Evolutionary conservation across 371 early-diverging fungal genomes (phyloP).

Genomic region (Rozella allomycis): DNA sequence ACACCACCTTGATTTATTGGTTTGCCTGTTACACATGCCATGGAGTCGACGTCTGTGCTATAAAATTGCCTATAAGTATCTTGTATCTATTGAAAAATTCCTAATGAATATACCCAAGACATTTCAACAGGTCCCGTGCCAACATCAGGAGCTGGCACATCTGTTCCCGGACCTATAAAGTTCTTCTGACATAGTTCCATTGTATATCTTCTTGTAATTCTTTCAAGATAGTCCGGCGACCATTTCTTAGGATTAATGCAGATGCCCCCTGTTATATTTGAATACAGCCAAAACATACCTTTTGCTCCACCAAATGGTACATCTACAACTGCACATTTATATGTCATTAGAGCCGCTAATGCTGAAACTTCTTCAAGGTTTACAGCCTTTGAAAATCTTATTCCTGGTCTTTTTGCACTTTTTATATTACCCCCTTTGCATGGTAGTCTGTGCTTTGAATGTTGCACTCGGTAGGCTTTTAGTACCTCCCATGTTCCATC

Average conservation of each 20-base stretch:
- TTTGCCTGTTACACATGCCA: slow-evolving; percentile 74
- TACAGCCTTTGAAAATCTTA: slow-evolving; percentile 54
- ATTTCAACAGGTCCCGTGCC: slow-evolving; percentile 26
- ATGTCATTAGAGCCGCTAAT: slow-evolving; percentile 54
- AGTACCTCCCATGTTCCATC: slow-evolving; percentile 51
- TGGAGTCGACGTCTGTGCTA: slow-evolving; percentile 54
- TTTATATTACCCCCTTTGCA: slow-evolving; percentile 74
- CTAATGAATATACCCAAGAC: background rate
- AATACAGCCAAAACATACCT: slow-evolving; percentile 15
- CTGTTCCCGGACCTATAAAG: slow-evolving; percentile 60
- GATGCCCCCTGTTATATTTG: background rate
- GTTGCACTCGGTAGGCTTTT: slow-evolving; percentile 61
- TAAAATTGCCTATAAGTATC: slow-evolving; percentile 76
- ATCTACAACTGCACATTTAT: slow-evolving; percentile 77
- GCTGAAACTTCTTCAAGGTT: slow-evolving; percentile 66
- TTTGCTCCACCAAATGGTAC: slow-evolving; percentile 72
- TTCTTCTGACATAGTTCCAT: slow-evolving; percentile 77
- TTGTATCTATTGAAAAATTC: slow-evolving; percentile 34
- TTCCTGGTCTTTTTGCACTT: too few relatives aligned
- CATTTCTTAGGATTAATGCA: slow-evolving; percentile 57
- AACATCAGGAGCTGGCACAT: slow-evolving; percentile 84
- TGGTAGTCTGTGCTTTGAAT: slow-evolving; percentile 64
- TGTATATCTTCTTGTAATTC: slow-evolving; percentile 69
- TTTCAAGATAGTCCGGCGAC: slow-evolving; percentile 49
- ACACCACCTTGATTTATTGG: slow-evolving; percentile 68